Conservation (phyloP, 2,329 filamentous ascomycete species). For the Graphilbum sp. region DNA sequence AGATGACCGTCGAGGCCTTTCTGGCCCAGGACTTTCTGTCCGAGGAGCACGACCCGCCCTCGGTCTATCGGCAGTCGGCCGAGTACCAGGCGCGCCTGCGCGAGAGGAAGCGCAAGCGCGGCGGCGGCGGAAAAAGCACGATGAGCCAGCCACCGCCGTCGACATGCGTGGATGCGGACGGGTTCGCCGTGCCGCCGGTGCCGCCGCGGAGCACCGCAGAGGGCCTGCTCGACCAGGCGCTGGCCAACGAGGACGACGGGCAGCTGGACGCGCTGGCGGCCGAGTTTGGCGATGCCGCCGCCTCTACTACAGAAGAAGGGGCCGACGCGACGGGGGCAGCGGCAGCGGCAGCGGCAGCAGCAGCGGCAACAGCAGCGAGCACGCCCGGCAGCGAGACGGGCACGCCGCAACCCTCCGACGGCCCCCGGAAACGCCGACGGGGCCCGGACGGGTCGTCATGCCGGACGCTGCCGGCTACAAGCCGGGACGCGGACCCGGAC, state of each 20-base stretch:
- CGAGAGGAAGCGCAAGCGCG: constrained; percentile 30
- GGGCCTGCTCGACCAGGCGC: neutral
- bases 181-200: constrained; percentile 45
- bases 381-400: neutral
- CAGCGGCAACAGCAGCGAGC: neutral
- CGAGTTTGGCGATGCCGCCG: constrained; percentile 24
- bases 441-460: constrained; percentile 9
- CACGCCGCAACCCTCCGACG: too few species aligned
- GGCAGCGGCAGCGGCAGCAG: constrained; percentile 1
- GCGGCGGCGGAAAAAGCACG: neutral
- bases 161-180: constrained; percentile 38
- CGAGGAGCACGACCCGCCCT: constrained; percentile 57
- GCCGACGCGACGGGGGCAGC: neutral
- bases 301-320: neutral
- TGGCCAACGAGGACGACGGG: constrained; percentile 10
- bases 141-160: neutral
- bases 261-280: constrained; percentile 24
- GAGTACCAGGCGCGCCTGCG: constrained; percentile 38
- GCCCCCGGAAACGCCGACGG: constrained; percentile 3
- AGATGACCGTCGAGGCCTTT: constrained; percentile 72
- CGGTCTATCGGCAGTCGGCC: constrained; percentile 53
- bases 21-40: constrained; percentile 43
- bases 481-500: constrained; percentile 20
- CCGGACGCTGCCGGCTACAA: constrained; percentile 7
- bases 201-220: constrained; percentile 15